A percentile compares a stretch with the other conserved stretches of the same genome.
These are phyloP conservation scores for Tuctoria greenei DNA, from an alignment of 176 grass and related monocot species.

Conservation along the genomic window DNA sequence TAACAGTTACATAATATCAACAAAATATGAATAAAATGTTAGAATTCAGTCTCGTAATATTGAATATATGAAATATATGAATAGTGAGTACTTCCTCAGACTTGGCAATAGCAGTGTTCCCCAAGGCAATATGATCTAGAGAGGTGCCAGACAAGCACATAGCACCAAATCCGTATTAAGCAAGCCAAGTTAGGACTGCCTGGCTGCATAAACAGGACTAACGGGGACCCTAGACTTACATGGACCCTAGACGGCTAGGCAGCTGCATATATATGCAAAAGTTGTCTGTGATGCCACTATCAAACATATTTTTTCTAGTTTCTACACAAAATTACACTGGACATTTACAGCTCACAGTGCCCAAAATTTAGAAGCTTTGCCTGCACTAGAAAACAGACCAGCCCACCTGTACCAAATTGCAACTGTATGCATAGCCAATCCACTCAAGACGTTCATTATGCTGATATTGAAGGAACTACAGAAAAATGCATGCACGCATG, in stretches of 20 bases:
- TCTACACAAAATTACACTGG: neutral
- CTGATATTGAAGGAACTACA: neutral
- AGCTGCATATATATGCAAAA: neutral
- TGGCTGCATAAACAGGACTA: neutral
- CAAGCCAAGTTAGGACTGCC: neutral
- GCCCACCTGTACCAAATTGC: neutral
- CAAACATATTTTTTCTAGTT: too few species aligned
- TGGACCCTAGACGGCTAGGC: too few species aligned
- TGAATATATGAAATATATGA: neutral
- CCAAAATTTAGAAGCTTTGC: neutral
- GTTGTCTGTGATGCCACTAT: neutral
- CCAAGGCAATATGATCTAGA: neutral
- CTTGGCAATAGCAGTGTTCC: neutral
- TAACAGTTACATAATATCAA: neutral
- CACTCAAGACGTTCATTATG: neutral
- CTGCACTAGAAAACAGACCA: neutral
- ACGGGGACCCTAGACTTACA: too few species aligned
- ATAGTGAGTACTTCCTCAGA: neutral
- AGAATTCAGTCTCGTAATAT: slow-evolving; percentile 9
- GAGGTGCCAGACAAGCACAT: neutral
- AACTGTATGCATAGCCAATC: neutral
- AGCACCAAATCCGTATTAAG: neutral
- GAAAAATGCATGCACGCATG: neutral
- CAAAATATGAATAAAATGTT: neutral
- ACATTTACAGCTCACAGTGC: neutral